Conservation (phyloP, 768 basidiomycete species). For the Amylocystis lapponica region DNA sequence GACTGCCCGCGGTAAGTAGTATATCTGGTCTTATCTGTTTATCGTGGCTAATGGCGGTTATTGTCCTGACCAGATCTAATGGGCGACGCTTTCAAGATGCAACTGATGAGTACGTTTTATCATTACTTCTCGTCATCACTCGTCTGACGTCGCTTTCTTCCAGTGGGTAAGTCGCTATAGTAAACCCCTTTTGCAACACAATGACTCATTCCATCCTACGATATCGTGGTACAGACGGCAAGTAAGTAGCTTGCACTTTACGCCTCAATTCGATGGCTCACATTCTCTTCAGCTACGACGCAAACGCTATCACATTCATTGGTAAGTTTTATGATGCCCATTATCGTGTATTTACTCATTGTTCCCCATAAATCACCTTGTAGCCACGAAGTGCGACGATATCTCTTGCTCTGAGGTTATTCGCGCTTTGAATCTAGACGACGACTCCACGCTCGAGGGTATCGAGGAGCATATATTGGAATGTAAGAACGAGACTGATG, state of each 20-base stretch:
- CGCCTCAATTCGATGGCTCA: no score
- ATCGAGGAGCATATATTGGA: conserved; percentile 42
- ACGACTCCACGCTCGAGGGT: conserved; percentile 45
- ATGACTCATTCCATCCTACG: not conserved
- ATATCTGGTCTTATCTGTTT: not conserved
- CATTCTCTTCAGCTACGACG: no score
- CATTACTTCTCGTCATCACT: not conserved
- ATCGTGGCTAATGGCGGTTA: not conserved
- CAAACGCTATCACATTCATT: conserved; percentile 55
- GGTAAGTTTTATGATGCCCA: conserved; percentile 26
- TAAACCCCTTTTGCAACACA: not conserved
- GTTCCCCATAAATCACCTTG: not conserved
- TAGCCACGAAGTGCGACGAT: conserved; percentile 61
- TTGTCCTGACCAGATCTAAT: conserved; percentile 39
- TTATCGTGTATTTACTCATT: not conserved
- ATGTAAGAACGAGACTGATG: conserved; percentile 29
- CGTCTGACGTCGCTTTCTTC: not conserved
- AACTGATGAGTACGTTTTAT: conserved; percentile 48
- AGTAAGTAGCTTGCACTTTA: conserved; percentile 31
- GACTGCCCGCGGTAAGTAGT: conserved; percentile 44
- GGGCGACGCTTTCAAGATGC: conserved; percentile 58
- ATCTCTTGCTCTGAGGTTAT: conserved; percentile 57
- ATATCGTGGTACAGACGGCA: conserved; percentile 44
- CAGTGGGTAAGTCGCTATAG: conserved; percentile 9
- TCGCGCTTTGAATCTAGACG: conserved; percentile 41